Evolutionary conservation across 257 asterid genomes (phyloP).

Genomic region (Petunia secreta): DNA sequence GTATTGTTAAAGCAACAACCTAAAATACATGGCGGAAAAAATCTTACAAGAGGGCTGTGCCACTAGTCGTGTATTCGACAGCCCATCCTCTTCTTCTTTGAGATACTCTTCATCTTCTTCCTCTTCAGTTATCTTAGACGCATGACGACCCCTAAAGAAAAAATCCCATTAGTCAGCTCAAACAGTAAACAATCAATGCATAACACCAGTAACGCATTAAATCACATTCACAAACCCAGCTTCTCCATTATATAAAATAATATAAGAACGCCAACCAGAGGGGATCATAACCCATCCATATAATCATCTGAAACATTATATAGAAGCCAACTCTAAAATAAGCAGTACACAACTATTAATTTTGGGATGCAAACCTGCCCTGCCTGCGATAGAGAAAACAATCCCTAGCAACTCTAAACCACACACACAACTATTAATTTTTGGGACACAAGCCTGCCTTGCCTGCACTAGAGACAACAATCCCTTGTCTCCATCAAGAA

Average conservation of each 20-base stretch:
- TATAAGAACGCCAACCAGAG: background rate
- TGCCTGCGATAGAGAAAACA: background rate
- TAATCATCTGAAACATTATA: background rate
- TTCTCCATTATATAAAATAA: background rate
- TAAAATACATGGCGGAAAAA: no score
- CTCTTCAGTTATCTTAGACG: conserved; percentile 95
- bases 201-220: background rate
- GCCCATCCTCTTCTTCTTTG: conserved; percentile 83
- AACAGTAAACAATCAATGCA: background rate
- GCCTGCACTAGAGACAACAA: background rate
- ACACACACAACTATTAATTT: background rate
- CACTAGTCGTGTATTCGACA: conserved; percentile 80
- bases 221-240: background rate
- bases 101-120: conserved; percentile 98
- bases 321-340: background rate
- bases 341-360: background rate
- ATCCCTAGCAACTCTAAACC: background rate
- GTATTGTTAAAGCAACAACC: background rate
- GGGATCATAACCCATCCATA: background rate
- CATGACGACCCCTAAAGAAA: conserved; percentile 91
- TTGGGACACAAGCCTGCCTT: conserved; percentile 10
- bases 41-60: conserved; percentile 95
- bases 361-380: conserved; percentile 20
- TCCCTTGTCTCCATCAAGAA: conserved; percentile 18
- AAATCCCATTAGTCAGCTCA: conserved; percentile 18